phyloP scores from a whole-genome alignment of 345 rosid species.

The Lumnitzera racemosa region DNA sequence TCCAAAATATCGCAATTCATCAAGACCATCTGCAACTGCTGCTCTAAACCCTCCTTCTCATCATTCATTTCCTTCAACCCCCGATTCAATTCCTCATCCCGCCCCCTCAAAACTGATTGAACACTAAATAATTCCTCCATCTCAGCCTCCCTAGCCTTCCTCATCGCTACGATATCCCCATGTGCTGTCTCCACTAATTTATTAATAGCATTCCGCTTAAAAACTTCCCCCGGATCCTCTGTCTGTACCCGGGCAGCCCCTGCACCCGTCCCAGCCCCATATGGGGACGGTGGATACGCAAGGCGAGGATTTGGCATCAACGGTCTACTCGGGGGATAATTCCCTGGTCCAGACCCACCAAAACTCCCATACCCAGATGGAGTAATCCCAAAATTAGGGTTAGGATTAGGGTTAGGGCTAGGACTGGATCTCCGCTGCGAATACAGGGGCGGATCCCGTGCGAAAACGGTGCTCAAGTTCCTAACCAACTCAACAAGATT shows the following conservation, averaged over 20 bases:
- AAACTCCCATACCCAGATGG: conserved; percentile 21
- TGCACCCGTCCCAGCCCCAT: conserved; percentile 14
- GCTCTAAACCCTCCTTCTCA: conserved; percentile 73
- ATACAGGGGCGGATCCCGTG: conserved; percentile 81
- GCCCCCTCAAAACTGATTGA: conserved; percentile 52
- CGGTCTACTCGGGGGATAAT: conserved; percentile 18
- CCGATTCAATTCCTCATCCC: conserved; percentile 50
- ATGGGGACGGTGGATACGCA: conserved; percentile 59
- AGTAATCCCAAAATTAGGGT: conserved; percentile 11
- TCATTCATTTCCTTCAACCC: conserved; percentile 68
- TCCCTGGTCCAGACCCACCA: background rate
- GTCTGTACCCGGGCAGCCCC: conserved; percentile 27
- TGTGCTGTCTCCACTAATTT: conserved; percentile 65
- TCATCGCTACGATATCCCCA: conserved; percentile 44
- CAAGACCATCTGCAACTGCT: conserved; percentile 67
- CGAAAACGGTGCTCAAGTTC: conserved; percentile 42
- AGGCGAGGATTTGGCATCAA: conserved; percentile 12
- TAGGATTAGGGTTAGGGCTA: conserved; percentile 13
- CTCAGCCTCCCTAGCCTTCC: conserved; percentile 66
- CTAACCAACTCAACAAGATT: conserved; percentile 62
- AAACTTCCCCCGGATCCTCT: conserved; percentile 70
- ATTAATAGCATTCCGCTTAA: conserved; percentile 57
- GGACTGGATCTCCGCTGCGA: conserved; percentile 56
- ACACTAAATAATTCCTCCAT: conserved; percentile 65
- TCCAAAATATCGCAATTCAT: conserved; percentile 68